phyloP scores from a whole-genome alignment of 768 basidiomycete genomes.

The Amanita rimosa region DNA sequence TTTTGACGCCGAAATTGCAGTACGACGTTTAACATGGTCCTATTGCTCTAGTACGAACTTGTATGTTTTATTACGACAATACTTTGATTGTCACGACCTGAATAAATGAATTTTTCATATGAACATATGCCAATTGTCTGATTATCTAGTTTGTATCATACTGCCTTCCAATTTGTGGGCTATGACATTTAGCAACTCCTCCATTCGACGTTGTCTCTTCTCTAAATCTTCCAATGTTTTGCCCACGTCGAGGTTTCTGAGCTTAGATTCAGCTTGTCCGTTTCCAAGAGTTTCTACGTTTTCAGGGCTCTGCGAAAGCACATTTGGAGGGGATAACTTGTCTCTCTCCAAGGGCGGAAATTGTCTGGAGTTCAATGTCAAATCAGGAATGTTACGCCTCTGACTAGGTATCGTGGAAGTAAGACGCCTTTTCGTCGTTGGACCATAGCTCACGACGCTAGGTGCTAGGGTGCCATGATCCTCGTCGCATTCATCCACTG shows the following conservation, averaged over 20 bases:
- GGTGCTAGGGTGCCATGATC: slow-evolving; percentile 9
- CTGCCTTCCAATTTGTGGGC: slow-evolving; percentile 15
- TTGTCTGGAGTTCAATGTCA: slow-evolving; percentile 2
- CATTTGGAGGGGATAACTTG: slow-evolving; percentile 2
- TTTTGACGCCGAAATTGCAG: background rate
- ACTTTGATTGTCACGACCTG: background rate
- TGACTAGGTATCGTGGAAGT: slow-evolving; percentile 20
- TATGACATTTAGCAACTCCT: slow-evolving; percentile 28
- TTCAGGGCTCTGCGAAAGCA: slow-evolving; percentile 13
- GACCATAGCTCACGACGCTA: slow-evolving; percentile 30
- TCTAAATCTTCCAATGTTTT: slow-evolving; percentile 19
- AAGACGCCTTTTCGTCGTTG: slow-evolving; percentile 29
- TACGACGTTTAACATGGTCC: background rate
- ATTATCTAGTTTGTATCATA: background rate
- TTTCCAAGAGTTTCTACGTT: background rate
- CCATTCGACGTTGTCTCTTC: slow-evolving; percentile 34
- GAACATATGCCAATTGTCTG: background rate
- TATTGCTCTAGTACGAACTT: background rate
- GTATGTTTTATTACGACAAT: background rate
- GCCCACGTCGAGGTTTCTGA: background rate
- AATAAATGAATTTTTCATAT: background rate
- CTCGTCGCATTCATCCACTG: slow-evolving; percentile 18
- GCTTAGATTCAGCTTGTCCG: slow-evolving; percentile 6
- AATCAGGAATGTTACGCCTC: slow-evolving; percentile 9
- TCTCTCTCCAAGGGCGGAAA: background rate